Evolutionary conservation across 2,329 filamentous ascomycete species (phyloP).

Genomic region (Aspergillus tanneri): DNA sequence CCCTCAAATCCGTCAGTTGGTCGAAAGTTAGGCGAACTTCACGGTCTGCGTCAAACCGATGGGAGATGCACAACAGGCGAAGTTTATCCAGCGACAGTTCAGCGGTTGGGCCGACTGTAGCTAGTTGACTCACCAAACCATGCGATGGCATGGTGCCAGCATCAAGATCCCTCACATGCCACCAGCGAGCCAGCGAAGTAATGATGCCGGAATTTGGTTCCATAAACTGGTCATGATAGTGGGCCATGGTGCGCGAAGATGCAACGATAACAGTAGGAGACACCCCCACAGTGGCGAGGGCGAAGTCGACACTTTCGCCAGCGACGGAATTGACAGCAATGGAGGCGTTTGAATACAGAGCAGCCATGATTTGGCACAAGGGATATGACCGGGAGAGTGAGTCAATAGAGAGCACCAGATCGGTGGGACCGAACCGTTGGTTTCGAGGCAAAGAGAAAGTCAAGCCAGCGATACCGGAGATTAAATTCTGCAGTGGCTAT

Average conservation of each 20-base stretch:
- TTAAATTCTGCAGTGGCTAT: conserved; percentile 62
- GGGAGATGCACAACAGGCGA: conserved; percentile 76
- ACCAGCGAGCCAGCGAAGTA: conserved; percentile 67
- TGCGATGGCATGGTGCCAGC: conserved; percentile 72
- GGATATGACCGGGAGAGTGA: conserved; percentile 77
- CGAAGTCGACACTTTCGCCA: conserved; percentile 68
- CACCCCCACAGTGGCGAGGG: conserved; percentile 69
- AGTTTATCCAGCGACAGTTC: conserved; percentile 62
- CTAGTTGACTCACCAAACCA: conserved; percentile 55
- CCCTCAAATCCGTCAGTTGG: conserved; percentile 74
- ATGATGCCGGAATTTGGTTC: conserved; percentile 61
- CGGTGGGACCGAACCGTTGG: conserved; percentile 70
- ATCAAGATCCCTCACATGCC: conserved; percentile 68
- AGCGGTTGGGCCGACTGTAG: conserved; percentile 39
- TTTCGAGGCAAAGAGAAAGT: conserved; percentile 71
- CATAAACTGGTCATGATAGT: conserved; percentile 64
- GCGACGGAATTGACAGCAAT: conserved; percentile 87
- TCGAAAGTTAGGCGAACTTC: conserved; percentile 65
- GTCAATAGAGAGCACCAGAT: conserved; percentile 83
- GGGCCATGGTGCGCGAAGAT: conserved; percentile 69
- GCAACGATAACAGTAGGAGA: conserved; percentile 81
- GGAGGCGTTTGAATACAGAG: conserved; percentile 80
- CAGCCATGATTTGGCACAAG: conserved; percentile 74
- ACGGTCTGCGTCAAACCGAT: conserved; percentile 62
- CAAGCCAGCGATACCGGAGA: conserved; percentile 79